Conservation (phyloP, 177 flowering plant genomes). For the Tripterygium wilfordii region DNA sequence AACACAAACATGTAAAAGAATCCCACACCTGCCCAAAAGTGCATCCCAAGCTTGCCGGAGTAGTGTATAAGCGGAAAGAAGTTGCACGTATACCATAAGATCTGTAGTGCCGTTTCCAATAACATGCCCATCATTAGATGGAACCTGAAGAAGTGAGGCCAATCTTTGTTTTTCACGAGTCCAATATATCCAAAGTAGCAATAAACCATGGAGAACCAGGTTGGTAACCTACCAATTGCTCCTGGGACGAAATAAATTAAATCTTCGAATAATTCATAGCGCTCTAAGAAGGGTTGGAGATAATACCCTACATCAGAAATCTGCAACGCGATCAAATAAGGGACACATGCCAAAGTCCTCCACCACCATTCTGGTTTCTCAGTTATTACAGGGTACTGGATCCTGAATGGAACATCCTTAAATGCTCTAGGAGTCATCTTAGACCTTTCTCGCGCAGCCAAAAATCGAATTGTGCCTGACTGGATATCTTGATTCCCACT, state of each 20-base stretch:
- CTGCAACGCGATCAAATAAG: constrained; percentile 68
- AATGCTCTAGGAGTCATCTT: constrained; percentile 30
- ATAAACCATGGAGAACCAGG: constrained; percentile 61
- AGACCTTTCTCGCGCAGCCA: constrained; percentile 14
- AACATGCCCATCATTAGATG: constrained; percentile 73
- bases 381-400: constrained; percentile 39
- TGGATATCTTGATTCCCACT: constrained; percentile 22
- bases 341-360: constrained; percentile 69
- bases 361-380: constrained; percentile 74
- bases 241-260: constrained; percentile 48
- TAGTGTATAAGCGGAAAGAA: constrained; percentile 57
- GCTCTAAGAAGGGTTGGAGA: constrained; percentile 56
- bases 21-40: constrained; percentile 59
- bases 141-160: constrained; percentile 76
- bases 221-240: constrained; percentile 44
- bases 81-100: constrained; percentile 46
- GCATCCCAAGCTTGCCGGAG: constrained; percentile 60
- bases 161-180: constrained; percentile 58
- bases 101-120: constrained; percentile 51
- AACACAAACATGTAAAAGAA: constrained; percentile 46
- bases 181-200: constrained; percentile 45
- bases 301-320: constrained; percentile 56
- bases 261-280: constrained; percentile 22
- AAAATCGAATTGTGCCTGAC: constrained; percentile 9
- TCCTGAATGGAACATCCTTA: constrained; percentile 33